phyloP scores from a whole-genome alignment of 192 early-diverging fungal species.

The Rhizoclosmatium sp. region DNA sequence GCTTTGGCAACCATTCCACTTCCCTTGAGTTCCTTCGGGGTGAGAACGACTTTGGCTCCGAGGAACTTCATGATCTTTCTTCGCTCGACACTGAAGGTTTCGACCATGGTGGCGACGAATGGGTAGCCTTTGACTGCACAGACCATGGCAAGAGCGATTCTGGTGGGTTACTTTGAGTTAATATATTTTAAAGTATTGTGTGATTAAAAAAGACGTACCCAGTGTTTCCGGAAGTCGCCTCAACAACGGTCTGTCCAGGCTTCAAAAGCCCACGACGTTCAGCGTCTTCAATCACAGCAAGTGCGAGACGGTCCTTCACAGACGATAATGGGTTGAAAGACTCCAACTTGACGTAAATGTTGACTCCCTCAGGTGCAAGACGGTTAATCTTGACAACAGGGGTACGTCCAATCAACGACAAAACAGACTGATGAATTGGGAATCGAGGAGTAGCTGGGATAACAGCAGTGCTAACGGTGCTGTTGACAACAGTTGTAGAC shows the following conservation, averaged over 20 bases:
- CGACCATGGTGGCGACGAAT: slow-evolving; percentile 52
- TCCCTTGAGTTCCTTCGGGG: slow-evolving; percentile 54
- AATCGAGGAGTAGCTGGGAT: background rate
- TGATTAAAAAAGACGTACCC: slow-evolving; percentile 51
- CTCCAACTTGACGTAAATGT: slow-evolving; percentile 94
- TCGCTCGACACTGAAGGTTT: slow-evolving; percentile 54
- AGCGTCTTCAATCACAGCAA: slow-evolving; percentile 93
- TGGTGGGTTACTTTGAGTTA: background rate
- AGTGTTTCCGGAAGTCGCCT: slow-evolving; percentile 77
- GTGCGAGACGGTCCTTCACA: slow-evolving; percentile 96
- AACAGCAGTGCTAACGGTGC: background rate
- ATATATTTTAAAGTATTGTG: background rate
- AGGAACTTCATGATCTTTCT: slow-evolving; percentile 55
- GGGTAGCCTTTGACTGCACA: slow-evolving; percentile 54
- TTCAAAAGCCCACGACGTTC: slow-evolving; percentile 84
- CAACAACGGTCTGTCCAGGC: slow-evolving; percentile 88
- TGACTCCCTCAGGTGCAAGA: slow-evolving; percentile 65
- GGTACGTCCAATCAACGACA: slow-evolving; percentile 17
- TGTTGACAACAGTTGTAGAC: background rate
- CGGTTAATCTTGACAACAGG: slow-evolving; percentile 46
- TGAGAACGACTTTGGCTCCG: slow-evolving; percentile 53
- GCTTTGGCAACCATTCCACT: slow-evolving; percentile 53
- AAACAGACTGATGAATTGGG: slow-evolving; percentile 4
- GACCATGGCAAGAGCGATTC: slow-evolving; percentile 54
- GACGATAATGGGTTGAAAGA: slow-evolving; percentile 97